Evolutionary conservation across 768 basidiomycete genomes (phyloP).

Genomic region (Mycena indigotica): DNA sequence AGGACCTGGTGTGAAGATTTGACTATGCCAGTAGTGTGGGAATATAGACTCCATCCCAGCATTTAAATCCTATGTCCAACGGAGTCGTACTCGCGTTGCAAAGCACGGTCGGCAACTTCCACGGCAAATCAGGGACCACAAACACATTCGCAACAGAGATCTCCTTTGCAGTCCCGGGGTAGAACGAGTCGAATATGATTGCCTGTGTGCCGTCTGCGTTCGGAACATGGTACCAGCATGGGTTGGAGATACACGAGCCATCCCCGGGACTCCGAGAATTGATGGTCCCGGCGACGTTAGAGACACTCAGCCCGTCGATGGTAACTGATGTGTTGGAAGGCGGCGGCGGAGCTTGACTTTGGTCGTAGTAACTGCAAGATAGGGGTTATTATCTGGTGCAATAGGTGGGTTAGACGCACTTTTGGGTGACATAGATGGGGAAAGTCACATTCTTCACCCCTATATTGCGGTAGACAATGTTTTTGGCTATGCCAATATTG

Average conservation of each 20-base stretch:
- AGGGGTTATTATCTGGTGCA: background rate
- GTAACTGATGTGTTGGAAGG: constrained; percentile 16
- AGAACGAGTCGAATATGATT: constrained; percentile 18
- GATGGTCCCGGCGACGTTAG: constrained; percentile 14
- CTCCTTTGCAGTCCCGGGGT: constrained; percentile 7
- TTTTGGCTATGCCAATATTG: constrained; percentile 8
- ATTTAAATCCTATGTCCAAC: constrained; percentile 15
- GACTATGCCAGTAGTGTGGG: no score
- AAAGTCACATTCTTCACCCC: constrained; percentile 19
- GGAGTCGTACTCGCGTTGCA: constrained; percentile 16
- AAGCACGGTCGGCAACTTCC: constrained; percentile 9
- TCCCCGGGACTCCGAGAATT: constrained; percentile 15
- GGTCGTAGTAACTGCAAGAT: constrained; percentile 13
- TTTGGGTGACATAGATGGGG: constrained; percentile 20
- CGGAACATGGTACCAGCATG: constrained; percentile 19
- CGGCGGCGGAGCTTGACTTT: constrained; percentile 20
- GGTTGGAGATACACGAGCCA: constrained; percentile 21
- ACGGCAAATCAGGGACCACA: constrained; percentile 7
- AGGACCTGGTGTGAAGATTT: no score
- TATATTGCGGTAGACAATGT: constrained; percentile 13
- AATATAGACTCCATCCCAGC: constrained; percentile 21
- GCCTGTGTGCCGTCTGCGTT: constrained; percentile 17
- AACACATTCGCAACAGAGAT: constrained; percentile 11
- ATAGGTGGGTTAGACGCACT: background rate
- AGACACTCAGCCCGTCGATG: constrained; percentile 12